Conservation (phyloP, 2,329 filamentous ascomycete species). For the Epicoccum nigrum region DNA sequence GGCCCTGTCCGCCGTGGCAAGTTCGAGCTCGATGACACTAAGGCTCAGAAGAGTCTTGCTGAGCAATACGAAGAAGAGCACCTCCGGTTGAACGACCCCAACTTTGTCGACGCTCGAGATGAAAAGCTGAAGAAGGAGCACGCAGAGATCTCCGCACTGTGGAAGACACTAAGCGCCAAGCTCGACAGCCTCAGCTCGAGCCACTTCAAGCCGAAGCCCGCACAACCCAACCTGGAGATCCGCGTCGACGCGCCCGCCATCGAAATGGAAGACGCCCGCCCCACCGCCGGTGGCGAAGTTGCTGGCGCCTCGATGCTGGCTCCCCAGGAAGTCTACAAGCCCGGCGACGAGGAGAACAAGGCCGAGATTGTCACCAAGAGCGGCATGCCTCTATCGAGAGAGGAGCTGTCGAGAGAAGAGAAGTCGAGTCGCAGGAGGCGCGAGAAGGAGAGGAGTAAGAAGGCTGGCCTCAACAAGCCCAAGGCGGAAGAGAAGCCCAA, state of each 20-base stretch:
- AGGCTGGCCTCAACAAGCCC: slow-evolving; percentile 63
- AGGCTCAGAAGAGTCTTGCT: slow-evolving; percentile 84
- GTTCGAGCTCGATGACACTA: slow-evolving; percentile 83
- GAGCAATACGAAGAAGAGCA: slow-evolving; percentile 96
- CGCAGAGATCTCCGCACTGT: slow-evolving; percentile 79
- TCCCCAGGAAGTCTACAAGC: slow-evolving; percentile 90
- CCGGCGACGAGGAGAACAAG: slow-evolving; percentile 69
- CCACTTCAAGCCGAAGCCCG: slow-evolving; percentile 92
- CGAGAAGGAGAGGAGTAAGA: slow-evolving; percentile 84
- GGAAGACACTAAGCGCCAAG: slow-evolving; percentile 78
- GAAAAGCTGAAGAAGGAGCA: slow-evolving; percentile 84
- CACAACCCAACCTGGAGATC: slow-evolving; percentile 80
- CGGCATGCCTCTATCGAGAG: slow-evolving; percentile 76
- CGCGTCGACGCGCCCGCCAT: slow-evolving; percentile 91
- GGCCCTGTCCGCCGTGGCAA: slow-evolving; percentile 71
- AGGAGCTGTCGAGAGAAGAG: slow-evolving; percentile 89
- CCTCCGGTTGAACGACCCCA: slow-evolving; percentile 76
- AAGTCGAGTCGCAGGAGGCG: slow-evolving; percentile 76
- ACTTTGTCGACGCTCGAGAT: slow-evolving; percentile 79
- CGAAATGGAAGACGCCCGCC: slow-evolving; percentile 93
- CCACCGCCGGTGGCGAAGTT: slow-evolving; percentile 78
- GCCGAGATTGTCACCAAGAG: slow-evolving; percentile 79
- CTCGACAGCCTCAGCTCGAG: slow-evolving; percentile 90
- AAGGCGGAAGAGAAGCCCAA: slow-evolving; percentile 50
- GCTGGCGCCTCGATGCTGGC: slow-evolving; percentile 75